Percentiles rank a stretch among this genome's conserved stretches.
phyloP scores from a whole-genome alignment of 1,284 basidiomycete genomes.

The Puccinia triticina region DNA sequence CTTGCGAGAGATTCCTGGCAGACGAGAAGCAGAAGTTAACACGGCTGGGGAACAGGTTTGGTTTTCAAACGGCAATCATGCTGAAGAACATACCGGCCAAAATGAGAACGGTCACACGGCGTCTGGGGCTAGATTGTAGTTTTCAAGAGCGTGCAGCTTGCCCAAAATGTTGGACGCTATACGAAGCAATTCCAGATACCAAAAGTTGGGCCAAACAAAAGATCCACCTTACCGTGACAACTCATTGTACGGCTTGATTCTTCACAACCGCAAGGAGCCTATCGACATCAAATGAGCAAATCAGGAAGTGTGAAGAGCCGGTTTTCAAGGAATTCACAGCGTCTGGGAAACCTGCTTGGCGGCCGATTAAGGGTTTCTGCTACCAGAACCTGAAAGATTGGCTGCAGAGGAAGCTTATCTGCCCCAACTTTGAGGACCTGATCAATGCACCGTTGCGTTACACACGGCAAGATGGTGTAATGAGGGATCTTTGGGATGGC shows the following conservation, averaged over 20 bases:
- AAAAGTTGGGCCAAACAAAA: conserved; percentile 7
- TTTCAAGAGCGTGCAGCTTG: conserved; percentile 12
- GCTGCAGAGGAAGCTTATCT: neutral
- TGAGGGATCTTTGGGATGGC: conserved; percentile 37
- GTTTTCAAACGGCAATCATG: neutral
- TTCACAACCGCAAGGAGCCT: neutral
- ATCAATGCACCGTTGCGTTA: neutral
- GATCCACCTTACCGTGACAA: neutral
- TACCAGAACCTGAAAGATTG: conserved; percentile 20
- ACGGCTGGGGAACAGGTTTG: neutral
- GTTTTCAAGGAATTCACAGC: conserved; percentile 2
- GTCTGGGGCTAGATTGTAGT: conserved; percentile 4
- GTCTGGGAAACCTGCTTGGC: conserved; percentile 10
- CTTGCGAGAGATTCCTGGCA: neutral
- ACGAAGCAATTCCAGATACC: conserved; percentile 17
- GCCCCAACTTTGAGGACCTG: neutral
- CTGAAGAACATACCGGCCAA: neutral
- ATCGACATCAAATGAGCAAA: neutral
- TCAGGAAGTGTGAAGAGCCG: neutral
- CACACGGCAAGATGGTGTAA: neutral
- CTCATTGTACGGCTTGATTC: neutral
- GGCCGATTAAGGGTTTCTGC: conserved; percentile 3
- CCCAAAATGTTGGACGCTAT: neutral
- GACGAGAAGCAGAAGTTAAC: neutral
- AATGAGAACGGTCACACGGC: neutral